Conservation (phyloP, 331 rosid genomes). For the Ulmus americana region DNA sequence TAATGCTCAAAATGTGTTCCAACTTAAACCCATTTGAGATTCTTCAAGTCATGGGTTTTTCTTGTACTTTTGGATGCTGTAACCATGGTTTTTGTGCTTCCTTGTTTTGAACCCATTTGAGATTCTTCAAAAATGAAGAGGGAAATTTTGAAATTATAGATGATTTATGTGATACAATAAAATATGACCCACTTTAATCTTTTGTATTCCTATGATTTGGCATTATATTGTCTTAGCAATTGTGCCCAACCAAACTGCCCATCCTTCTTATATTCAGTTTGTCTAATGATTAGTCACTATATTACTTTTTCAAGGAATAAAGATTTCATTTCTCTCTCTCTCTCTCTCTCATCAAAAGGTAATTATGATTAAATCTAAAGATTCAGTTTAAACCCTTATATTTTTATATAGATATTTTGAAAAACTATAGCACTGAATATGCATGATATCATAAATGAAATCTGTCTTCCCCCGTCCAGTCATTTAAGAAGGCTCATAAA, state of each 20-base stretch:
- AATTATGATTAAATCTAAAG: slow-evolving; percentile 4
- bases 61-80: slow-evolving; percentile 18
- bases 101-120: slow-evolving; percentile 13
- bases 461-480: slow-evolving; percentile 23
- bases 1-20: slow-evolving; percentile 9
- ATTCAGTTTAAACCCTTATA: background rate
- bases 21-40: background rate
- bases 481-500: slow-evolving; percentile 42
- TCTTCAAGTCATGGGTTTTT: slow-evolving; percentile 16
- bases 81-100: slow-evolving; percentile 23
- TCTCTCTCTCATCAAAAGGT: slow-evolving; percentile 3
- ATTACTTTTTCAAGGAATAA: slow-evolving; percentile 9
- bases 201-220: slow-evolving; percentile 31
- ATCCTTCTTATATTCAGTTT: slow-evolving; percentile 24
- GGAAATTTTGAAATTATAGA: slow-evolving; percentile 18
- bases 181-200: slow-evolving; percentile 15
- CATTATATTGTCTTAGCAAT: slow-evolving; percentile 27
- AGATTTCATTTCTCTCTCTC: slow-evolving; percentile 15
- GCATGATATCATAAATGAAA: slow-evolving; percentile 31
- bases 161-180: background rate
- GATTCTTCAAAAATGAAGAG: slow-evolving; percentile 9
- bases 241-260: slow-evolving; percentile 12
- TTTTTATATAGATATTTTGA: slow-evolving; percentile 2
- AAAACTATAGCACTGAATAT: background rate
- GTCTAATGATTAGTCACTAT: slow-evolving; percentile 35